Evolutionary conservation across 2,329 filamentous ascomycete species (phyloP).

Genomic region (Teratosphaeria nubilosa): DNA sequence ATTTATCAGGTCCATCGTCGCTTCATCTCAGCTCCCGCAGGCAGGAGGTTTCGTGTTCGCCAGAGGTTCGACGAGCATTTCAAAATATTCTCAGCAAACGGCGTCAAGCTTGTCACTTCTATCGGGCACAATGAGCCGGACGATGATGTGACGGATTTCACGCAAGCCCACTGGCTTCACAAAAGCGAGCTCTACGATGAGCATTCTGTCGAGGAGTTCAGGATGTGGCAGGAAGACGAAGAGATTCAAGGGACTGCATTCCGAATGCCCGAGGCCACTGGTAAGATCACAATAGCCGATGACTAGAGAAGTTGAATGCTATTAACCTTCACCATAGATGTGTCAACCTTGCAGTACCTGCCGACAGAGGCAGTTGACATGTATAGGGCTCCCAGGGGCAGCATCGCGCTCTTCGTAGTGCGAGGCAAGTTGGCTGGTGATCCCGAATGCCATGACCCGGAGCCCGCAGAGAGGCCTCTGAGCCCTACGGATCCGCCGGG

Average conservation of each 20-base stretch:
- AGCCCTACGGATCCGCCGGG: background rate
- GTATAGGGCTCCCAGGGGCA: conserved; percentile 1
- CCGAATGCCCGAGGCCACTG: background rate
- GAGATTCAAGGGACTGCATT: background rate
- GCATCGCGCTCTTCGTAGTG: conserved; percentile 6
- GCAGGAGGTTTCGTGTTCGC: background rate
- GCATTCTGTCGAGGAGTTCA: background rate
- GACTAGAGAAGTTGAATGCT: background rate
- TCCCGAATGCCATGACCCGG: background rate
- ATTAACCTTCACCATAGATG: background rate
- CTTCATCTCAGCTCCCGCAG: background rate
- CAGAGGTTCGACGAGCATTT: background rate
- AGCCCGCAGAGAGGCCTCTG: background rate
- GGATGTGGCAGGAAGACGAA: background rate
- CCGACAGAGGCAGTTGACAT: background rate
- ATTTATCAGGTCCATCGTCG: background rate
- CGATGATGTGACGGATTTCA: background rate
- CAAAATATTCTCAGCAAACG: background rate
- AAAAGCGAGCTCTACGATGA: background rate
- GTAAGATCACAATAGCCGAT: background rate
- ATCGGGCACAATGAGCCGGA: background rate
- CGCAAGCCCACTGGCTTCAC: background rate
- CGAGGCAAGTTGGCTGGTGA: background rate
- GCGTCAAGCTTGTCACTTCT: background rate
- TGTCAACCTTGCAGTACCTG: no score